Evolutionary conservation across 768 basidiomycete genomes (phyloP).

Genomic region (Bullera alba): DNA sequence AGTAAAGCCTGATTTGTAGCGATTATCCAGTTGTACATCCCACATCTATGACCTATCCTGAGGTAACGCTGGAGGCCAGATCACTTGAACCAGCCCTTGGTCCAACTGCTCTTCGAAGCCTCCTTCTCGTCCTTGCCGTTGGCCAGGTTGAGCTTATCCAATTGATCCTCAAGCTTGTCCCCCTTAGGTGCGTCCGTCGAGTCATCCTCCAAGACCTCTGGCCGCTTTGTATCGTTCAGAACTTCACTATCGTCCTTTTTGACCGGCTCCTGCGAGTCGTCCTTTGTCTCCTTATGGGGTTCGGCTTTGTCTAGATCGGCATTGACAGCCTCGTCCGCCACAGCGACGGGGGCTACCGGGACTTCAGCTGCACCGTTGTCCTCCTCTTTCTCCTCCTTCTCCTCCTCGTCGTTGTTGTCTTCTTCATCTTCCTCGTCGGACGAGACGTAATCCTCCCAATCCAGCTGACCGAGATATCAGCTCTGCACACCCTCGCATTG

Average conservation of each 20-base stretch:
- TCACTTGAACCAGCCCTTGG: neutral
- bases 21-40: too few relatives aligned
- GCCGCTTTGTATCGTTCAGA: too few relatives aligned
- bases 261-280: too few relatives aligned
- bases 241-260: too few relatives aligned
- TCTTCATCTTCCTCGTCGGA: slow-evolving; percentile 7
- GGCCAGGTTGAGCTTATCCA: neutral
- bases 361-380: neutral
- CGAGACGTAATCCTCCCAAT: slow-evolving; percentile 29
- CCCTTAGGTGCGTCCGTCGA: slow-evolving; percentile 51
- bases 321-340: too few relatives aligned
- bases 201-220: too few relatives aligned
- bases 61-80: too few relatives aligned
- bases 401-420: neutral
- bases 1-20: too few relatives aligned
- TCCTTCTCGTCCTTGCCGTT: neutral
- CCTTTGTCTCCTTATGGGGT: too few relatives aligned
- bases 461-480: slow-evolving; percentile 12
- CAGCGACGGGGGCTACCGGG: neutral
- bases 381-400: neutral
- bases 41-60: too few relatives aligned
- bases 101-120: neutral
- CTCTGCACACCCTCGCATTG: neutral
- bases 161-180: slow-evolving; percentile 7
- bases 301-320: too few relatives aligned